Conservation (phyloP, 1,284 basidiomycete species). For the Wolfiporia cocos region DNA sequence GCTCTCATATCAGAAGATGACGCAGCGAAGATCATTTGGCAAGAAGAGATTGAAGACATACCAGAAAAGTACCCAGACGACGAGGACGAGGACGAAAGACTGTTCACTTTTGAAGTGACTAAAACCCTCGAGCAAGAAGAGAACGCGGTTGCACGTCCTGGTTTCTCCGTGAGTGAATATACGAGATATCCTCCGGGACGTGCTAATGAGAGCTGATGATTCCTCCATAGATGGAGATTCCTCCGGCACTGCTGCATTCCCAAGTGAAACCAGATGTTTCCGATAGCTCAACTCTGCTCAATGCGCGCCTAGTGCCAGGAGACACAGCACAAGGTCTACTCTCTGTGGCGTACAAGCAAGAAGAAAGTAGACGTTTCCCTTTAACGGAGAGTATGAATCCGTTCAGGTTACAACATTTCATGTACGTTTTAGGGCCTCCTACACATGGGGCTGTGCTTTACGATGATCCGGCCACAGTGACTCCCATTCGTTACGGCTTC, state of each 20-base stretch:
- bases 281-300: background rate
- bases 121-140: slow-evolving; percentile 57
- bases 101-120: slow-evolving; percentile 49
- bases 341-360: slow-evolving; percentile 1
- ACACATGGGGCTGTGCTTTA: no score
- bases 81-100: slow-evolving; percentile 32
- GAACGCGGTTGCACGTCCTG: slow-evolving; percentile 32
- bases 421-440: no score
- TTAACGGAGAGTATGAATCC: no score
- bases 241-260: no score
- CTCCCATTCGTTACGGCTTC: no score
- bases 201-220: no score
- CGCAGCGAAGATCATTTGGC: slow-evolving; percentile 36
- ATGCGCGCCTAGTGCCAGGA: slow-evolving; percentile 4
- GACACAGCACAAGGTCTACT: slow-evolving; percentile 9
- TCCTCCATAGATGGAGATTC: no score
- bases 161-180: slow-evolving; percentile 35
- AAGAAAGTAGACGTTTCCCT: no score
- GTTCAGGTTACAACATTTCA: no score
- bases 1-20: slow-evolving; percentile 42
- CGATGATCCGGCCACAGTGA: no score
- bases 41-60: slow-evolving; percentile 23
- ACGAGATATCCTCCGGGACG: no score
- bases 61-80: slow-evolving; percentile 11
- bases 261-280: no score